Percentiles rank a stretch among this genome's conserved stretches.
Conservation (phyloP, 352 stramenopile species). For the Globisporangium orthogonon region DNA sequence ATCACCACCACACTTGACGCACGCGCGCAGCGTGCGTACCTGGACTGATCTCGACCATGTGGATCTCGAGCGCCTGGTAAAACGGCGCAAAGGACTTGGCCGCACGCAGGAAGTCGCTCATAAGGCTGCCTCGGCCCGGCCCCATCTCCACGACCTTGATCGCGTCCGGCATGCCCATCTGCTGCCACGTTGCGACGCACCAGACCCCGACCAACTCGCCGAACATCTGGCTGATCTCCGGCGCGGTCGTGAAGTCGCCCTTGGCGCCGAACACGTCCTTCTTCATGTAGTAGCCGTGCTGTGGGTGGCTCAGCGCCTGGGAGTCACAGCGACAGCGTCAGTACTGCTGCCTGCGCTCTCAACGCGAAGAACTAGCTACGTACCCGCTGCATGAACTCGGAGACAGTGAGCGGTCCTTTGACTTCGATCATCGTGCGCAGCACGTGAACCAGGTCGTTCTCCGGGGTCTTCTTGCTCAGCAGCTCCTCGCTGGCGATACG, state of each 20-base stretch:
- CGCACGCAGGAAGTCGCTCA: constrained; percentile 91
- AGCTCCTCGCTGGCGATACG: constrained; percentile 21
- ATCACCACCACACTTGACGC: background rate
- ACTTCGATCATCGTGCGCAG: constrained; percentile 91
- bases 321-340: background rate
- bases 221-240: constrained; percentile 93
- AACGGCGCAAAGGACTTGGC: constrained; percentile 86
- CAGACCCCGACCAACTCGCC: constrained; percentile 90
- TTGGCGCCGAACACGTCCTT: constrained; percentile 88
- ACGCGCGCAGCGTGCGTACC: constrained; percentile 15
- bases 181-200: constrained; percentile 90
- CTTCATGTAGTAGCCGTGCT: constrained; percentile 96
- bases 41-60: constrained; percentile 91
- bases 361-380: background rate
- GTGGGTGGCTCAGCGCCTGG: constrained; percentile 83
- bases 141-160: constrained; percentile 90
- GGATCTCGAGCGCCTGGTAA: constrained; percentile 77
- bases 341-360: background rate
- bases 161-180: constrained; percentile 65
- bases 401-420: constrained; percentile 89
- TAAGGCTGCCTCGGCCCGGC: constrained; percentile 90
- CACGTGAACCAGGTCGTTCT: constrained; percentile 69
- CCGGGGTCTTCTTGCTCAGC: constrained; percentile 37
- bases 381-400: constrained; percentile 91
- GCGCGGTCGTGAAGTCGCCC: constrained; percentile 92